These are phyloP conservation scores for Penicillium paradoxum DNA, from an alignment of 495 filamentous ascomycete genomes.

Conservation along the genomic window DNA sequence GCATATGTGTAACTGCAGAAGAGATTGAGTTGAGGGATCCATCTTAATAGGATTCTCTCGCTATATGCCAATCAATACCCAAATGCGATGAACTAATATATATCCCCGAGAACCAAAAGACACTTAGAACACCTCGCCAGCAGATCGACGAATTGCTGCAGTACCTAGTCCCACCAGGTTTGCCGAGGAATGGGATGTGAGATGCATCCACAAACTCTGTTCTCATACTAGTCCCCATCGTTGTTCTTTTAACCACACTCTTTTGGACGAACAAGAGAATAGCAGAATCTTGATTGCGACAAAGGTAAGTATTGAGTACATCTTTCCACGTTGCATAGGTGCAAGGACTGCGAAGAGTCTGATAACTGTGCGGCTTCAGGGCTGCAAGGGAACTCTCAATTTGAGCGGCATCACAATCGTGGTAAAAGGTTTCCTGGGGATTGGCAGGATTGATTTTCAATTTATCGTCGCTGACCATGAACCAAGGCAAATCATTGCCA, in stretches of 20 bases:
- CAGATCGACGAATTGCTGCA: constrained; percentile 12
- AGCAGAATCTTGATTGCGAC: constrained; percentile 43
- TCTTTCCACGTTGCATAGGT: constrained; percentile 44
- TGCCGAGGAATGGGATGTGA: constrained; percentile 30
- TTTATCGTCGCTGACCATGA: constrained; percentile 2
- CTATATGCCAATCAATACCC: not conserved
- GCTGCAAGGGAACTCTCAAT: not conserved
- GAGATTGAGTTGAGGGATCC: too few relatives aligned
- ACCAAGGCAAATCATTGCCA: constrained; percentile 14
- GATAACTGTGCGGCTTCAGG: constrained; percentile 15
- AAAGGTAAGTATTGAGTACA: constrained; percentile 44
- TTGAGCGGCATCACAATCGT: not conserved
- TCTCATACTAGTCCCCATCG: constrained; percentile 5
- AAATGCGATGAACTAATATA: not conserved
- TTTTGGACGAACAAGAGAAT: constrained; percentile 34
- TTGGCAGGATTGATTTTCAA: not conserved
- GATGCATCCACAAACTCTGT: constrained; percentile 23
- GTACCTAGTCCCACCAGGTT: constrained; percentile 21
- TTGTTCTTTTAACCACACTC: constrained; percentile 21
- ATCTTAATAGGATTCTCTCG: not conserved
- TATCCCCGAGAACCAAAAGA: not conserved
- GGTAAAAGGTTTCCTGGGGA: not conserved
- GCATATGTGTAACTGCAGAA: too few relatives aligned
- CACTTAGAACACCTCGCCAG: constrained; percentile 6
- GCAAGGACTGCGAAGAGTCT: constrained; percentile 15